Base-by-base conservation (phyloP, 768 basidiomycete genomes). In the Lactifluus subvellereus region DNA sequence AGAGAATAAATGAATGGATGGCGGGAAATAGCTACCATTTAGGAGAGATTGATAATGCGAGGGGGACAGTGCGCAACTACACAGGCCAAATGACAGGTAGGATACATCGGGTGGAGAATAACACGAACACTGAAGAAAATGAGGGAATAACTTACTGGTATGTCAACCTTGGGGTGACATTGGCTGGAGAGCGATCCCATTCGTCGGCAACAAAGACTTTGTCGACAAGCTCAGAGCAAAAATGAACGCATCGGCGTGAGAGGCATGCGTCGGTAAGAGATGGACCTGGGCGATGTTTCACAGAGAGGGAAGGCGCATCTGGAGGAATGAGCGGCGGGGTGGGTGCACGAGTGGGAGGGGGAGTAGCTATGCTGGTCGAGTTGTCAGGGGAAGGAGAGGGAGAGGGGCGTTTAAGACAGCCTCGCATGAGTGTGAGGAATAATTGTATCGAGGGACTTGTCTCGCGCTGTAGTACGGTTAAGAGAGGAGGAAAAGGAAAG, bases 111-210 rank as follows among this genome's bases (percentile, higher is more conserved):
- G 11, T 20, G 22, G 18, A 16, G n/a, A 20, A 9, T 2, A 50
- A 53, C 20, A 59, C n/a, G 16, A 42, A 13, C 18, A 33, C n/a
- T 13, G 42, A 45, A 45, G n/a, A 10, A 20, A 20, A 10, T 16
- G n/a, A 38, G 40, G 14, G 11, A 45, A 27, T 35, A 35, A 82
- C 86, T 80, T 71, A 89, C 87, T 84, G 79, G 70, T 88, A 90
- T 2, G 82, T 79, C 66, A 90, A 74, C 62, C 78, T 80, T 37
- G 78, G 78, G 6, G 85, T 80, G 30, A 86, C 83, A 45, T 87
- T 84, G 2, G 80, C 79, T 3, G 89, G 88, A 1, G 86, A 88
- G 16, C 89, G 79, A 71, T 91, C 89, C 89, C 89, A 90, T 60
- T 88, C 87, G 71, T 91, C 89, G 3, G 86, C 89, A 35, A 78